These are phyloP conservation scores for Rubus parviflorus DNA, from an alignment of 306 rosid species.

Conservation along the genomic window DNA sequence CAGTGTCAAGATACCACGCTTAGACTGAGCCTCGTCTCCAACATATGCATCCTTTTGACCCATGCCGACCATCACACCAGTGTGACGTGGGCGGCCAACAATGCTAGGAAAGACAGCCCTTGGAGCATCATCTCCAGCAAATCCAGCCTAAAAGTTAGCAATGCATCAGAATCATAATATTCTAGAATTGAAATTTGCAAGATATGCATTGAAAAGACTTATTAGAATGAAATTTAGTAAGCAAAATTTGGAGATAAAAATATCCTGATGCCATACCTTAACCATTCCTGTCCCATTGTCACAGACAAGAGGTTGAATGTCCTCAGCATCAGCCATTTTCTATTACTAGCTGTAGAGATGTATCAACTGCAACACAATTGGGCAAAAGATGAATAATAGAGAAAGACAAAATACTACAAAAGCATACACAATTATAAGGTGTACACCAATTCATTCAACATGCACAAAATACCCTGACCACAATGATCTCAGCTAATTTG, in stretches of 20 bases:
- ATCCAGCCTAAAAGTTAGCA: slow-evolving; percentile 68
- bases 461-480: background rate
- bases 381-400: background rate
- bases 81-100: slow-evolving; percentile 91
- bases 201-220: background rate
- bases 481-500: background rate
- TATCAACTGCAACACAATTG: slow-evolving; percentile 2
- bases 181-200: background rate
- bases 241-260: slow-evolving; percentile 11
- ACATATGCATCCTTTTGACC: slow-evolving; percentile 93
- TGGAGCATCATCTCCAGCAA: slow-evolving; percentile 96
- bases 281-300: slow-evolving; percentile 97
- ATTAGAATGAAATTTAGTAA: background rate
- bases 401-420: background rate
- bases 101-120: slow-evolving; percentile 93
- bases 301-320: slow-evolving; percentile 89
- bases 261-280: slow-evolving; percentile 44
- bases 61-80: slow-evolving; percentile 95
- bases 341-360: slow-evolving; percentile 30
- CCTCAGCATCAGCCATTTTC: slow-evolving; percentile 83
- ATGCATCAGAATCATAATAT: slow-evolving; percentile 3
- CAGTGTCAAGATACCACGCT: slow-evolving; percentile 78
- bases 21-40: slow-evolving; percentile 92
- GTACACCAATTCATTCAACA: background rate
- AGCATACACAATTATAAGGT: background rate